These are phyloP conservation scores for Beauveria caledonica DNA, from an alignment of 2,329 filamentous ascomycete genomes.

Conservation along the genomic window DNA sequence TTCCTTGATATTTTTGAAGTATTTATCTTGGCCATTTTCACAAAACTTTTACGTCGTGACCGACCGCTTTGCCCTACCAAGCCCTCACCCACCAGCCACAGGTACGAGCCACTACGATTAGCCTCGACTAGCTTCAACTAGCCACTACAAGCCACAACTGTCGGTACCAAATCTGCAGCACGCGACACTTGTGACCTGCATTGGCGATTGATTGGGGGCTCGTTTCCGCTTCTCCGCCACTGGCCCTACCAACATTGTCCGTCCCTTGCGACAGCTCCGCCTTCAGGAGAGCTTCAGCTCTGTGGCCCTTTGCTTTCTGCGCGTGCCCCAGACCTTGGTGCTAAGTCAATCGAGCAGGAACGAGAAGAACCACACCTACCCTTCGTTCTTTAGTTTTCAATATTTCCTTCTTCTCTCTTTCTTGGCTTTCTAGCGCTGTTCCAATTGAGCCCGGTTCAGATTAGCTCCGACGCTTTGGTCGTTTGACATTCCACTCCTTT, in stretches of 20 bases:
- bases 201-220: background rate
- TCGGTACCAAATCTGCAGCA: background rate
- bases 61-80: too few species aligned
- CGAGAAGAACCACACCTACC: too few species aligned
- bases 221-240: background rate
- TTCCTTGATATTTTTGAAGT: too few species aligned
- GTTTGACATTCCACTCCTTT: slow-evolving; percentile 4
- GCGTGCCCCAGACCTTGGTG: background rate
- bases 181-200: background rate
- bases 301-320: background rate
- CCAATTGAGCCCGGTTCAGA: background rate
- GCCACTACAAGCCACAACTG: background rate
- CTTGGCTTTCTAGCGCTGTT: background rate
- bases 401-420: background rate
- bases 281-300: slow-evolving; percentile 2
- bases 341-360: background rate
- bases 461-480: slow-evolving; percentile 1
- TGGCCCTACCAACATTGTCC: background rate
- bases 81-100: too few species aligned
- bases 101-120: background rate
- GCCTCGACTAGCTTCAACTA: too few species aligned
- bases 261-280: slow-evolving; percentile 1
- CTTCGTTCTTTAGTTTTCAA: background rate
- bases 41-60: too few species aligned
- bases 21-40: too few species aligned